Conservation (phyloP, 1,284 basidiomycete genomes). For the Lentinula novae-zelandiae region DNA sequence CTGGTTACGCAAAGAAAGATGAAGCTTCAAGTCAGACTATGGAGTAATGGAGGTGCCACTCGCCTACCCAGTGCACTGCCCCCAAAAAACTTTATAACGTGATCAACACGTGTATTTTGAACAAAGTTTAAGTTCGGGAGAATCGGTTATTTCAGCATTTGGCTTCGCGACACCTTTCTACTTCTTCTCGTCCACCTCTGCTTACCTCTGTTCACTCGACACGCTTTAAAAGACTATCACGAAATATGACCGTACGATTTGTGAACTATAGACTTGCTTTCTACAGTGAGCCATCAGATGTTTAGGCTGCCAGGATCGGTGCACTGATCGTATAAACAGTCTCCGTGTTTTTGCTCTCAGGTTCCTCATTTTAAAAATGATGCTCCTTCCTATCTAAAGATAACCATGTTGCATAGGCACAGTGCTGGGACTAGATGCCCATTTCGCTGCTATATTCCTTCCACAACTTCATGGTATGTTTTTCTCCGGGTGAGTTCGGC, state of each 20-base stretch:
- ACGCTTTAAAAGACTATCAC: neutral
- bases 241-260: constrained; percentile 54
- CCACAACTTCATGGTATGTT: constrained; percentile 52
- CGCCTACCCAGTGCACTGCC: too few species aligned
- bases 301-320: constrained; percentile 4
- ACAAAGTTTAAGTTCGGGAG: neutral
- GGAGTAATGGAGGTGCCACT: too few species aligned
- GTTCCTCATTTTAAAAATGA: constrained; percentile 20
- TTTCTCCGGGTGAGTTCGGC: neutral
- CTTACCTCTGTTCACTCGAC: too few species aligned
- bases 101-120: constrained; percentile 3
- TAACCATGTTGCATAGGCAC: constrained; percentile 29
- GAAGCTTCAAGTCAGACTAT: neutral
- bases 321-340: constrained; percentile 33
- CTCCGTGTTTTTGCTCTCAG: constrained; percentile 54
- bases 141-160: neutral
- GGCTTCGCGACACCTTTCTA: neutral
- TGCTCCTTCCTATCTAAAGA: neutral
- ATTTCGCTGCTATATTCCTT: constrained; percentile 64
- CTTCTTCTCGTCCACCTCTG: neutral
- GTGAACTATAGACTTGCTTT: constrained; percentile 46
- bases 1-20: neutral
- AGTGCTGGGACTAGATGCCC: constrained; percentile 63
- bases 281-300: constrained; percentile 37
- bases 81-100: neutral